Percentiles rank a stretch among this genome's conserved stretches.
Evolutionary conservation across 495 filamentous ascomycete genomes (phyloP).

Genomic region (Oleoguttula mirabilis): DNA sequence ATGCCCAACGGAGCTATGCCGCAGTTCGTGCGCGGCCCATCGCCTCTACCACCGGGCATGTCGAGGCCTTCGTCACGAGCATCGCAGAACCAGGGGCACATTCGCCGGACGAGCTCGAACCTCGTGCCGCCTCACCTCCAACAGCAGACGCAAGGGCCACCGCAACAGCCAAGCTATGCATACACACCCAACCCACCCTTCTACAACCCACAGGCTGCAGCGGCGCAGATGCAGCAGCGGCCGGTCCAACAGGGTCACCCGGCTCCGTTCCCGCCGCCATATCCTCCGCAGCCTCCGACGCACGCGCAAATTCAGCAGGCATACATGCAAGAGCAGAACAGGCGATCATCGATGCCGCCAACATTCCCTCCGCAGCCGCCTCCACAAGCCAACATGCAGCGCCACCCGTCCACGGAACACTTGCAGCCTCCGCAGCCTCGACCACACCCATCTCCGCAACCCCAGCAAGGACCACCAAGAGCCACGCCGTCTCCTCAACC

Average conservation of each 20-base stretch:
- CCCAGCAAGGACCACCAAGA: conserved; percentile 21
- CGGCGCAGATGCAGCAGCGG: conserved; percentile 33
- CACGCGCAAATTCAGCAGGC: conserved; percentile 45
- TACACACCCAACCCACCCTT: conserved; percentile 80
- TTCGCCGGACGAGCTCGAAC: conserved; percentile 62
- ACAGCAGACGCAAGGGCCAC: conserved; percentile 39
- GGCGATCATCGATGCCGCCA: conserved; percentile 49
- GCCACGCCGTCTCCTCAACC: conserved; percentile 20
- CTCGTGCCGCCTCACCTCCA: conserved; percentile 50
- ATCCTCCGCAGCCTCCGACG: conserved; percentile 26
- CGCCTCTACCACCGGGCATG: conserved; percentile 61
- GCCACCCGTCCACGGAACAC: conserved; percentile 19
- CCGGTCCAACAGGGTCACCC: conserved; percentile 26
- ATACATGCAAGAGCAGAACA: conserved; percentile 59
- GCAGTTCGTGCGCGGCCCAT: conserved; percentile 60
- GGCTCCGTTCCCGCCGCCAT: conserved; percentile 19
- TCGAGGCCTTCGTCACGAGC: conserved; percentile 78
- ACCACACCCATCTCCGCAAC: conserved; percentile 34
- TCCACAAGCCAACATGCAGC: conserved; percentile 25
- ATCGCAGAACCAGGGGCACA: conserved; percentile 32
- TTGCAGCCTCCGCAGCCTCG: conserved; percentile 38
- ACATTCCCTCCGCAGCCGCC: conserved; percentile 37
- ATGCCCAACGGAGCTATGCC: conserved; percentile 69
- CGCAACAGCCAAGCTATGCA: conserved; percentile 60
- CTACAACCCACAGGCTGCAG: conserved; percentile 60